Evolutionary conservation across 2,329 filamentous ascomycete species (phyloP), one percentile per base, ranked within the genome.

Genomic region (Talaromyces sp.): DNA sequence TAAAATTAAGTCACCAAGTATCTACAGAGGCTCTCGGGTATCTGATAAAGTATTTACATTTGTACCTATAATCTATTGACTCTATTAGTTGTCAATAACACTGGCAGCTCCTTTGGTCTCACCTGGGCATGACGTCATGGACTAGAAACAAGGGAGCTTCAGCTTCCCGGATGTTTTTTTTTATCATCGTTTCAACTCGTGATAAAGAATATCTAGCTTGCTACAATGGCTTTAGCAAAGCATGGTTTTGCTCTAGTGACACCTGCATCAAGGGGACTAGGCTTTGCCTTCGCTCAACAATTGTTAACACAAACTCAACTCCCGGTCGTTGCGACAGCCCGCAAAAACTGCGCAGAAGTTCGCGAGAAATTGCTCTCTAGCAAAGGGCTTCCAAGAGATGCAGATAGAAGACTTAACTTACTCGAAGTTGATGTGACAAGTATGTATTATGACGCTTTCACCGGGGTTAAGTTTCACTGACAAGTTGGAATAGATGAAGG

Each of bases 221-320:
- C 17, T 30, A 5, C 13, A 9, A 47, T 47, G 27, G 3, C 33
- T 14, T 16, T 36, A 42, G 39, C 51, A 27, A 37, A 54, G 4
- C 49, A 61, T 22, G 66, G 66, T 2, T 66, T 69, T 55, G 68
- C 70, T 37, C 61, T 79, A 29, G 68, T 75, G 9, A 81, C 80
- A 11, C 86, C 86, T 2, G 80, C 84, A 27, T 87, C 83, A 7
- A 76, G 84, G 57, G 85, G 86, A 57, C 83, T 88, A 60, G 86
- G 85, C 14, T 80, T 85, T 56, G 80, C 84, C 37, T 72, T 88
- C 24, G 80, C 83, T 2, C 78, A 83, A 46, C 79, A 80, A 51
- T 71, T 88, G 6, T 74, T 88, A 7, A 70, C 76, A 49, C 82
- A 79, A 9, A 86, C 84, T 7, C 56, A 63, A 10, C 73, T 83